Evolutionary conservation across 352 stramenopile genomes (phyloP).

Genomic region (Pythium folliculosum): DNA sequence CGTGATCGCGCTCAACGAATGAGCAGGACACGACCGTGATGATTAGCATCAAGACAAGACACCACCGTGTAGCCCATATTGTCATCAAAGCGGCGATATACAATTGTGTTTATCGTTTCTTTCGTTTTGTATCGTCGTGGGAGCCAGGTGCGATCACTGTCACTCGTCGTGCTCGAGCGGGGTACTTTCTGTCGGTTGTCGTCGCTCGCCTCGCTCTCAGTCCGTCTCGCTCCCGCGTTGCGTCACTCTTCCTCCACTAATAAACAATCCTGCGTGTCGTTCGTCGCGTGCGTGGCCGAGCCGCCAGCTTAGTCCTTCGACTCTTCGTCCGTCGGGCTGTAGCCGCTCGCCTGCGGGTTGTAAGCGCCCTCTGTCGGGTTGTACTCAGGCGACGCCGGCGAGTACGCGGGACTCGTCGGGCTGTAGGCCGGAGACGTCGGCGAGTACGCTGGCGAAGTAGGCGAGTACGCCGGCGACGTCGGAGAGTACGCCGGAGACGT

Average conservation of each 20-base stretch:
- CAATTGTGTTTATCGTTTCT: neutral
- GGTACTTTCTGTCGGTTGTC: no score
- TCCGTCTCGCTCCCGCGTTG: neutral
- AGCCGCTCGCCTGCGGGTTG: slow-evolving; percentile 71
- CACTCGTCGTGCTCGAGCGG: no score
- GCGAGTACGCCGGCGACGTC: slow-evolving; percentile 65
- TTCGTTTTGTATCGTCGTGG: neutral
- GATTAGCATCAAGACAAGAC: no score
- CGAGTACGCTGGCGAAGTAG: slow-evolving; percentile 60
- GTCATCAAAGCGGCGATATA: neutral
- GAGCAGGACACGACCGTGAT: no score
- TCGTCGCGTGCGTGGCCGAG: no score
- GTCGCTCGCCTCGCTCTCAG: no score
- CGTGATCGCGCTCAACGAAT: slow-evolving; percentile 77
- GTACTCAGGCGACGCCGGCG: slow-evolving; percentile 71
- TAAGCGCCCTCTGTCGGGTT: slow-evolving; percentile 63
- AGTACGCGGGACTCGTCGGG: slow-evolving; percentile 43
- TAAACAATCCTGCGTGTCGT: neutral
- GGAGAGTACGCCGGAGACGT: slow-evolving; percentile 49
- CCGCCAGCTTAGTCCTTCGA: slow-evolving; percentile 24
- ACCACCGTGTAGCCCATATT: no score
- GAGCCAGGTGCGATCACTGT: neutral
- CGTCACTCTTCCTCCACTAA: neutral
- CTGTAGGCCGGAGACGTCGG: slow-evolving; percentile 57
- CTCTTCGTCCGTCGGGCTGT: slow-evolving; percentile 74